Base-by-base conservation (phyloP, 805 yeast genomes). In the Grigorovia jiainica region DNA sequence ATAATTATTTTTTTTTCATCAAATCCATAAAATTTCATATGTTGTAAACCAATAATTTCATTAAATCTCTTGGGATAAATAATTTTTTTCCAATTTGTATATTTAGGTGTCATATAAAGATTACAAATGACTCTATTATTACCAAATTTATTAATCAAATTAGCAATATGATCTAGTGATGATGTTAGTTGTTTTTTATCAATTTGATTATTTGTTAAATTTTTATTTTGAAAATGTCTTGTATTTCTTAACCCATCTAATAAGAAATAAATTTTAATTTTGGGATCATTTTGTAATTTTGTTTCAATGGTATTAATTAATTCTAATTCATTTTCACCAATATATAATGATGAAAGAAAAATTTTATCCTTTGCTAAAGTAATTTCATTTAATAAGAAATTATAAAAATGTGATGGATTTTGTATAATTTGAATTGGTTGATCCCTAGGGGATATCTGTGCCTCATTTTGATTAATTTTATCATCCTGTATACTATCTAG, bases 21-120 rank as follows among this genome's bases (percentile, higher is more conserved):
- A 54, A 89, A 79, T 1, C 98, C 98, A 60, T 92, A 92, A 23
- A 92, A 72, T 60, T 92, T 92, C 97, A 92, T 92, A 58, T 92
- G 98, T 61, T 92, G 98, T 40, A 92, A 71, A 0, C 98, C 98
- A 51, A 74, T 70, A 3, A 94, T 89, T 64, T 92, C 98, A 61
- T 89, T 87, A 48, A 90, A 70, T 47, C 98, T 72, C 45, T 74
- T 80, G 0, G 98, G 98, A 3, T 87, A 70, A 35, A 83, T 36
- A 7, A 64, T 50, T 54, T 79, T 78, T 43, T 75, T 72, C 45
- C 85, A 55, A 0, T 95, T 95, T 32, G 72, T 66, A 50, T 85
- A 70, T 47, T 81, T 80, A 0, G 98, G 98, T 0, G 98, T 90
- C 52, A 83, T 94, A 61, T 85, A 92, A 70, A 89, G 72, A 51